Percentiles rank a stretch among this genome's conserved stretches.
Evolutionary conservation across 192 early-diverging fungal species (phyloP).

Genomic region (Coemansia sp.): DNA sequence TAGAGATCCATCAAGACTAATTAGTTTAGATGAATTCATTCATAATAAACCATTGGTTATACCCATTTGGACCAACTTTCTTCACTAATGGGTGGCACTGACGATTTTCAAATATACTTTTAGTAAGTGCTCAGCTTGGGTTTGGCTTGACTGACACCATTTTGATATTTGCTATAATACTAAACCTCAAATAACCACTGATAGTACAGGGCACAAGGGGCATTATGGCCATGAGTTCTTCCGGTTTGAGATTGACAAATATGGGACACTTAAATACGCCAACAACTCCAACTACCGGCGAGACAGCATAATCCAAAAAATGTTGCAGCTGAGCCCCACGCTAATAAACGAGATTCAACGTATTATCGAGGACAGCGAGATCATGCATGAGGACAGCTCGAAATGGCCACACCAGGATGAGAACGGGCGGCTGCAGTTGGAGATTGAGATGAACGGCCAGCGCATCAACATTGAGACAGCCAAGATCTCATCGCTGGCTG

Average conservation of each 20-base stretch:
- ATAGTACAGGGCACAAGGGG: constrained; percentile 80
- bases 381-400: constrained; percentile 91
- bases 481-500: constrained; percentile 89
- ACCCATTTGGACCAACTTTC: background rate
- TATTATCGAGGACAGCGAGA: constrained; percentile 85
- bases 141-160: background rate
- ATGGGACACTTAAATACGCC: constrained; percentile 89
- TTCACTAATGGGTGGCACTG: constrained; percentile 13
- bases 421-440: constrained; percentile 91
- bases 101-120: constrained; percentile 45
- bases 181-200: constrained; percentile 31
- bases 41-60: background rate
- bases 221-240: constrained; percentile 99
- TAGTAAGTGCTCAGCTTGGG: constrained; percentile 12
- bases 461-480: constrained; percentile 80
- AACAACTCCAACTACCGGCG: constrained; percentile 99
- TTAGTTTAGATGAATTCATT: no score
- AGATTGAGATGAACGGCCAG: constrained; percentile 86
- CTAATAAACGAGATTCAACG: constrained; percentile 86
- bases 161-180: background rate
- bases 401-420: constrained; percentile 90
- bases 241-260: constrained; percentile 89
- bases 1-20: background rate
- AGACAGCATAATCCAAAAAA: constrained; percentile 93
- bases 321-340: constrained; percentile 75